phyloP scores from a whole-genome alignment of 192 early-diverging fungal genomes.

The Podila epigama region DNA sequence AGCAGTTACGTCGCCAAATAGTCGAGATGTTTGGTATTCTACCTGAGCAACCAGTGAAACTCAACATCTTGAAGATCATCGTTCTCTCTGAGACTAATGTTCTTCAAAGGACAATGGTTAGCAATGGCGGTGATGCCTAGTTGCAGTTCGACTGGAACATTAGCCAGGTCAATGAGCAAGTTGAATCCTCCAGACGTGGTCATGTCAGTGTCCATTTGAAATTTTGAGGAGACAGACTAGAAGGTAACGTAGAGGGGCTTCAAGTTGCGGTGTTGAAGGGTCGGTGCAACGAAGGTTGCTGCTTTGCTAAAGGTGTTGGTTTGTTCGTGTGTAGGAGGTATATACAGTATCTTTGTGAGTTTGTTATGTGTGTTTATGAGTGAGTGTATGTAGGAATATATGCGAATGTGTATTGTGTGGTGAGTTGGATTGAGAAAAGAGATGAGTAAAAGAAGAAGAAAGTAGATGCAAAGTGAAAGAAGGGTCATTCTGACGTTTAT shows the following conservation, averaged over 20 bases:
- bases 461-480: not conserved
- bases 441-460: not conserved
- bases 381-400: too few relatives aligned
- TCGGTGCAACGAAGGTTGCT: too few relatives aligned
- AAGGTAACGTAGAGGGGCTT: not conserved
- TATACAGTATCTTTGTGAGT: not conserved
- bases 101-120: conserved; percentile 17
- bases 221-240: not conserved
- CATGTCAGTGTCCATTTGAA: conserved; percentile 44
- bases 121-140: conserved; percentile 36
- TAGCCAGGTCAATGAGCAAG: conserved; percentile 37
- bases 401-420: too few relatives aligned
- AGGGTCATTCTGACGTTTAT: not conserved
- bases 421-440: not conserved
- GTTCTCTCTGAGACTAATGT: conserved; percentile 32
- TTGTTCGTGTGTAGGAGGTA: too few relatives aligned
- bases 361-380: not conserved
- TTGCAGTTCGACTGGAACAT: conserved; percentile 33
- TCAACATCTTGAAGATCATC: conserved; percentile 46
- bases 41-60: conserved; percentile 47
- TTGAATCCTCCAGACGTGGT: conserved; percentile 41
- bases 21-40: too few relatives aligned
- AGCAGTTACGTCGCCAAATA: too few relatives aligned
- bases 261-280: too few relatives aligned
- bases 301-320: too few relatives aligned